Conservation (phyloP, 495 filamentous ascomycete genomes). For the Neurospora hispaniola region DNA sequence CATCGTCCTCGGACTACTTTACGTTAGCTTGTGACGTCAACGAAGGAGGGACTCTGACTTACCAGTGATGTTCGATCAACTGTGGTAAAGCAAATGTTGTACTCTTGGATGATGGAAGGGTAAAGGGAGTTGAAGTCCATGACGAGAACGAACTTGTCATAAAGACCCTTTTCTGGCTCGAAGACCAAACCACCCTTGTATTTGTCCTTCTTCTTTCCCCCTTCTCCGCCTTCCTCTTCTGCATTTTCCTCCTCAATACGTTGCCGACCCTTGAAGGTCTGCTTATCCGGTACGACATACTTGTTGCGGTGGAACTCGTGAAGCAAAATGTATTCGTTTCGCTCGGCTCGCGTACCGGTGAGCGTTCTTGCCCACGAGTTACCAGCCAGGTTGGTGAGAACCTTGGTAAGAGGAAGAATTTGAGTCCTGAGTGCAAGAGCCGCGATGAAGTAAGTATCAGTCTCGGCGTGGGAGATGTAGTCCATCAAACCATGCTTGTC, state of each 20-base stretch:
- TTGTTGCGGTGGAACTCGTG: slow-evolving; percentile 95
- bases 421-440: slow-evolving; percentile 80
- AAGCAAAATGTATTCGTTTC: slow-evolving; percentile 97
- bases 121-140: slow-evolving; percentile 99
- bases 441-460: slow-evolving; percentile 91
- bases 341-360: slow-evolving; percentile 89
- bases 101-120: slow-evolving; percentile 98
- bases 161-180: slow-evolving; percentile 92
- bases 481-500: slow-evolving; percentile 76
- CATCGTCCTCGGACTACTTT: slow-evolving; percentile 63
- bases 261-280: slow-evolving; percentile 55
- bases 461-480: slow-evolving; percentile 82
- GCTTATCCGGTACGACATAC: slow-evolving; percentile 94
- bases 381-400: slow-evolving; percentile 90
- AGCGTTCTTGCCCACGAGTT: slow-evolving; percentile 97
- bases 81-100: slow-evolving; percentile 98
- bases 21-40: slow-evolving; percentile 10
- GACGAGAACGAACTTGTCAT: slow-evolving; percentile 92
- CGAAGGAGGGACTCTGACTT: slow-evolving; percentile 10
- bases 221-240: slow-evolving; percentile 51
- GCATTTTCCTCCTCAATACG: slow-evolving; percentile 53
- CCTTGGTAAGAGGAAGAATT: slow-evolving; percentile 86
- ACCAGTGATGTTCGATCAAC: slow-evolving; percentile 65
- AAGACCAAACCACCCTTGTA: slow-evolving; percentile 98
- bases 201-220: slow-evolving; percentile 92